A percentile compares a stretch with the other conserved stretches of the same genome.
Evolutionary conservation across 306 rosid genomes (phyloP).

Genomic region (Quillaja saponaria): DNA sequence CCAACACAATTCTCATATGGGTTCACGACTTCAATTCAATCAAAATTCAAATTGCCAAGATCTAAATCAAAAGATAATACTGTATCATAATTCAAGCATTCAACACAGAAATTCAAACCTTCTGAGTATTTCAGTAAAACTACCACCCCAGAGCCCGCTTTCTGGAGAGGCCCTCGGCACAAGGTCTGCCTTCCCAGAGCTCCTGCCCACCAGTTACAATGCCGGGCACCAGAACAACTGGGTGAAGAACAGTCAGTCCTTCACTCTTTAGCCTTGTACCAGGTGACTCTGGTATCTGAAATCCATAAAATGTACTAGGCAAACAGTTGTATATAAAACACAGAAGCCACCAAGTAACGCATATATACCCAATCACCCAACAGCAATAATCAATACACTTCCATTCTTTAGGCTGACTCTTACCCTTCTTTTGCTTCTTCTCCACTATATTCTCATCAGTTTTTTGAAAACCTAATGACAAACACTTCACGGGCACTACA

Average conservation of each 20-base stretch:
- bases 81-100: background rate
- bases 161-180: constrained; percentile 63
- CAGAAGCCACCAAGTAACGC: constrained; percentile 72
- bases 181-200: constrained; percentile 82
- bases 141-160: constrained; percentile 70
- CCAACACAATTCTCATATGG: constrained; percentile 12
- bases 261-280: constrained; percentile 57
- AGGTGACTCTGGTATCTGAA: constrained; percentile 54
- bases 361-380: constrained; percentile 64
- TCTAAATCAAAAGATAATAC: constrained; percentile 10
- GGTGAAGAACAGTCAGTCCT: constrained; percentile 55
- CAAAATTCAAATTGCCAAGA: constrained; percentile 1
- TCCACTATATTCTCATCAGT: constrained; percentile 13
- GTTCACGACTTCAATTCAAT: constrained; percentile 8
- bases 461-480: constrained; percentile 32
- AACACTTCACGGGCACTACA: constrained; percentile 33
- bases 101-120: constrained; percentile 42
- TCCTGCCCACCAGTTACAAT: constrained; percentile 62
- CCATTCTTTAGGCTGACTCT: constrained; percentile 44
- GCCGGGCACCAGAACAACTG: constrained; percentile 60
- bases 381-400: constrained; percentile 51
- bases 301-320: constrained; percentile 41
- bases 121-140: constrained; percentile 60
- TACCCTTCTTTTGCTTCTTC: constrained; percentile 29
- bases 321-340: constrained; percentile 46